phyloP scores from a whole-genome alignment of 2,329 filamentous ascomycete species.

The Raffaelea ambrosiae region DNA sequence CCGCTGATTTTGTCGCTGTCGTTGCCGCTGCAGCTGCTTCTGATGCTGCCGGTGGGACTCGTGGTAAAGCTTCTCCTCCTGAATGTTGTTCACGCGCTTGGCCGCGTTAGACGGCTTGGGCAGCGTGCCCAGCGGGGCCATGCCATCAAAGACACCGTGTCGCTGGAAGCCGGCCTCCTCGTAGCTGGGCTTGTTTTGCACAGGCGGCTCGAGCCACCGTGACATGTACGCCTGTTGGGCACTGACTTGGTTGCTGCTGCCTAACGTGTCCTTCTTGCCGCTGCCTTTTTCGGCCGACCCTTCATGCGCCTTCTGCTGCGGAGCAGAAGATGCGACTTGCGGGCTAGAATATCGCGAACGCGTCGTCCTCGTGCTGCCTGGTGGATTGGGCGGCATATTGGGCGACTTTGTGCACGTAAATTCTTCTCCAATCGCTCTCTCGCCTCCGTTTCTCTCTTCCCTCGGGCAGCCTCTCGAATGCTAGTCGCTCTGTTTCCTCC shows the following conservation, averaged over 20 bases:
- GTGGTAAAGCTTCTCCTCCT: conserved; percentile 9
- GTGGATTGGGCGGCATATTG: conserved; percentile 23
- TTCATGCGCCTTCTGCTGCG: no score
- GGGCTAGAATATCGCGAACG: conserved; percentile 52
- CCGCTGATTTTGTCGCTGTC: not conserved
- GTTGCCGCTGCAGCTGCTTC: not conserved
- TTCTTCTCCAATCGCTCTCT: no score
- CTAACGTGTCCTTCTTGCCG: conserved; percentile 1
- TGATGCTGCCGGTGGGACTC: not conserved
- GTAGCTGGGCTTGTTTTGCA: conserved; percentile 60
- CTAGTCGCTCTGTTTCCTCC: no score
- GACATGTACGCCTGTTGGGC: conserved; percentile 42
- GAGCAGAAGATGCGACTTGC: conserved; percentile 20
- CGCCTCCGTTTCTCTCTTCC: no score
- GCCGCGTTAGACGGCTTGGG: conserved; percentile 53
- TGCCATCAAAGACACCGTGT: conserved; percentile 70
- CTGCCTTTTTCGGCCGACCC: no score
- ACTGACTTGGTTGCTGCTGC: conserved; percentile 13
- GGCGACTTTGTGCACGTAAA: no score
- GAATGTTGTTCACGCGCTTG: conserved; percentile 25
- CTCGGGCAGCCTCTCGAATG: no score
- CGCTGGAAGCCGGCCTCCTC: conserved; percentile 68
- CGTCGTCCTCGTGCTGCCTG: conserved; percentile 38
- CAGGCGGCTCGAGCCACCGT: conserved; percentile 49
- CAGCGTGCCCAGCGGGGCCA: conserved; percentile 70